Evolutionary conservation across 1,284 basidiomycete genomes (phyloP), one percentile per base, ranked within the genome.

Genomic region (Anthracocystis setariae): DNA sequence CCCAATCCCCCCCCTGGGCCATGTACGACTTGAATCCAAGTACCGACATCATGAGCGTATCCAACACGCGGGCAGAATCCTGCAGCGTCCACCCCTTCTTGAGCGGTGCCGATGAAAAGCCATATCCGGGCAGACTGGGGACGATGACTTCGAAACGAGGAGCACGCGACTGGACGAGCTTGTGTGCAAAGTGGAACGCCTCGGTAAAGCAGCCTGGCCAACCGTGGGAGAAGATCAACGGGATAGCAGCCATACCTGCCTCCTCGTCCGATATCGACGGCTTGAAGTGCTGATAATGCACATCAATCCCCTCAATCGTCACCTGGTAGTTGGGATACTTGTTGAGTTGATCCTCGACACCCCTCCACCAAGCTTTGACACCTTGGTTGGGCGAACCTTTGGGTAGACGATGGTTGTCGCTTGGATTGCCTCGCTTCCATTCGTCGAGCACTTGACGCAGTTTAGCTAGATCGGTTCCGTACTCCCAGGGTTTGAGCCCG

Each of bases 1-100:
- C 77, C 71, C 74, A 77, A 47, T 79, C 77, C 8, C 77, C 77
- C 20, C 77, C 77, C 35, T 79, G 77, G 3, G 73, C 77, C 42
- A 67, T 63, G 50, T 74, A 79, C 23, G 62, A 66, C 12, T 49
- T 46, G 61, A 57, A 74, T 3, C 66, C 68, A 0, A 79, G 59
- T 17, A 78, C 67, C 2, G 68, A 52, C 8, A 58, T 69, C 77
- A 79, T 79, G 23, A 79, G 68, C 17, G 62, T 74, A 24, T 77
- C 63, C 15, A 77, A 70, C 3, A 77, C 55, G 3, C 73, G 33
- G 1, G 70, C 73, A 5, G 67, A 54, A 21, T 77, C 76, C 5
- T 54, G 15, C 2, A 76, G 45, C 17, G 58, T 65, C 74, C 74
- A 75, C 3, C 65, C 74, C 17, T 71, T 66, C 20, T 58, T 54